phyloP scores from a whole-genome alignment of 2,329 filamentous ascomycete genomes.

The Cladosporium velox region DNA sequence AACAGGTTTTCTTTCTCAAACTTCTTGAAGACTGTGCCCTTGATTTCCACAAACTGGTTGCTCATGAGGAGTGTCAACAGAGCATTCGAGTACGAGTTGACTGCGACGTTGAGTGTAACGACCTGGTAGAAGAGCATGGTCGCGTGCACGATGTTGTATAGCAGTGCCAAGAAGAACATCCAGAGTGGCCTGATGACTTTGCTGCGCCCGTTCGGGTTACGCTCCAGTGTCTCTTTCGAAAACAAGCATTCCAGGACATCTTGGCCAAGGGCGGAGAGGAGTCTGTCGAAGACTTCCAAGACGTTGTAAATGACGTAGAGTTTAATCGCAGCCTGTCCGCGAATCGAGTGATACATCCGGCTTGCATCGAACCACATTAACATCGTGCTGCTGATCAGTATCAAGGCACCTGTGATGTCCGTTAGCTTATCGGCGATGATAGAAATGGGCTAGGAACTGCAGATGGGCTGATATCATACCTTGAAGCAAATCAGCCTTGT shows the following conservation, averaged over 20 bases:
- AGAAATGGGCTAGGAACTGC: background rate
- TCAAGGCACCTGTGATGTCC: slow-evolving; percentile 57
- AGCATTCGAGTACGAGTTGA: slow-evolving; percentile 98
- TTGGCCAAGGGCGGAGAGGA: slow-evolving; percentile 88
- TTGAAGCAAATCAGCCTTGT: slow-evolving; percentile 94
- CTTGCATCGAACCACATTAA: slow-evolving; percentile 93
- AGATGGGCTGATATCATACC: slow-evolving; percentile 46
- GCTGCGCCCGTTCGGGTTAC: slow-evolving; percentile 83
- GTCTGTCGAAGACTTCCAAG: slow-evolving; percentile 85
- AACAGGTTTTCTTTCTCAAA: slow-evolving; percentile 98
- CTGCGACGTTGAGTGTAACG: slow-evolving; percentile 94
- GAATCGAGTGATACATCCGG: slow-evolving; percentile 96
- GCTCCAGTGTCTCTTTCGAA: slow-evolving; percentile 86
- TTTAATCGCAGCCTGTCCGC: slow-evolving; percentile 95
- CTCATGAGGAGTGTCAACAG: slow-evolving; percentile 88
- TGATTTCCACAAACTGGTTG: slow-evolving; percentile 99
- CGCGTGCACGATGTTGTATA: slow-evolving; percentile 86
- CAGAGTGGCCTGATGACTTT: slow-evolving; percentile 86
- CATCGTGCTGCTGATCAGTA: slow-evolving; percentile 80
- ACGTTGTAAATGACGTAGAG: slow-evolving; percentile 99
- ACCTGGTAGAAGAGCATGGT: slow-evolving; percentile 94
- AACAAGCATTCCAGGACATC: slow-evolving; percentile 96
- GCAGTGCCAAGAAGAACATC: slow-evolving; percentile 84
- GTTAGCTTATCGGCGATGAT: background rate
- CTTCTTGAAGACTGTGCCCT: slow-evolving; percentile 96